Evolutionary conservation across 163 green algal species (phyloP), one percentile per base, ranked within the genome.

Genomic region (Smithsoniella earleae): DNA sequence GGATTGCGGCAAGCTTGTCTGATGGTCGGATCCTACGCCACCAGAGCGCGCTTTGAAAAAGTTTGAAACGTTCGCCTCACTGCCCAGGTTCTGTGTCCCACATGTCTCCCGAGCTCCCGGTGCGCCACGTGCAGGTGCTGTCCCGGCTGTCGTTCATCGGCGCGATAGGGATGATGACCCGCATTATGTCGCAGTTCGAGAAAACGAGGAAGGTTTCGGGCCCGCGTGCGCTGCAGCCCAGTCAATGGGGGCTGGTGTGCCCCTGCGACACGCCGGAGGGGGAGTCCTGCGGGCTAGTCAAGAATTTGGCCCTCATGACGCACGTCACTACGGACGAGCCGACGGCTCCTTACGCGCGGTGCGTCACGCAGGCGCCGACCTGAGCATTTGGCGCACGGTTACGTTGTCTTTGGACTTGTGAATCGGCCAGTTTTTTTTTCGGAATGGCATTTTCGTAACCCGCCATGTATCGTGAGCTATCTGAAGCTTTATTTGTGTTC

Each of bases 231-330:
- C 2, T 63, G 45, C 65, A 74, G 65, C 92, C 92, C 44, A 92
- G 79, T 76, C 92, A 98, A 87, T 98, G 94, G 94, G 94, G 94
- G 76, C 96, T 98, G 89, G 77, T 98, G 40, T 99, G 94, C 82
- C 94, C 94, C 1, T 87, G 86, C 27, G 95, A 99, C 86, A 99
- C 95, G 1, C 94, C 94, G 10, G 94, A 99, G 80, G 75, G 85
- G 0, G 92, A 98, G 85, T 86, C 81, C 36, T 98, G 93, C 78
- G 94, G 94, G 2, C 88, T 99, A 40, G 93, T 98, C 10, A 99
- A 99, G 82, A 98, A 99, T 83, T 84, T 99, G 76, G 94, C 94
- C 63, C 86, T 99, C 46, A 97, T 98, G 91, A 98, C 95, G 13
- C 93, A 98, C 77, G 89, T 99, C 65, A 98, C 95, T 2, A 98